Base-by-base conservation (phyloP, 805 yeast species). In the Sugiyamaella qingdaonensis region DNA sequence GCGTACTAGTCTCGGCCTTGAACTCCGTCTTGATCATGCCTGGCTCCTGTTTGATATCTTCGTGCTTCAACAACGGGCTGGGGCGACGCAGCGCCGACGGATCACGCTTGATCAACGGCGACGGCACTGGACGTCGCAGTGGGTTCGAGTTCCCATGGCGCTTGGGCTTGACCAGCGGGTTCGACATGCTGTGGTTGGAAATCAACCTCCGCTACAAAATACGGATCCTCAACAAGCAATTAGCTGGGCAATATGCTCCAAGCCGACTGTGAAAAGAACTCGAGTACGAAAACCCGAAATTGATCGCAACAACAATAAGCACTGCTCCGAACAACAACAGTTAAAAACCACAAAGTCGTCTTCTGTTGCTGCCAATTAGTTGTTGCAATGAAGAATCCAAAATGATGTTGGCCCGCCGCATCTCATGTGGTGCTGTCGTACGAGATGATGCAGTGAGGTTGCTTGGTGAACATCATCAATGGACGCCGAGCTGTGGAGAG, bases 91-190 rank as follows among this genome's bases (percentile, higher is more conserved):
- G 46, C 5, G 29, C 46, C 31, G 29, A 10, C 4, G 52, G 52
- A 9, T 49, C 52, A 9, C 47, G 21, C 42, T 49, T 51, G 21
- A 51, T 24, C 10, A 45, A 31, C 4, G 54, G 49, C 18, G 32
- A 44, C 4, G 49, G 35, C 4, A 27, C 39, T 13, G 54, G 49
- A 18, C 58, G 47, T 49, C 62, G 51, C 34, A 42, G 52, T 21
- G 58, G 55, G 3, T 51, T 42, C 8, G 52, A 37, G n/a, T 41
- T 21, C 21, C 49, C 41, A n/a, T 54, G 35, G 21, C 58, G 49
- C 33, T 52, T 46, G 31, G 58, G 46, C 19, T 56, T 43, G 10
- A 46, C 54, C 8, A 51, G 43, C 13, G 60, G 57, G 32, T 52
- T 43, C n/a, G 49, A 53, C 19, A 39, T 39, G 21, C 13, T 7